These are phyloP conservation scores for Suillus decipiens DNA, from an alignment of 768 basidiomycete genomes.

Conservation along the genomic window DNA sequence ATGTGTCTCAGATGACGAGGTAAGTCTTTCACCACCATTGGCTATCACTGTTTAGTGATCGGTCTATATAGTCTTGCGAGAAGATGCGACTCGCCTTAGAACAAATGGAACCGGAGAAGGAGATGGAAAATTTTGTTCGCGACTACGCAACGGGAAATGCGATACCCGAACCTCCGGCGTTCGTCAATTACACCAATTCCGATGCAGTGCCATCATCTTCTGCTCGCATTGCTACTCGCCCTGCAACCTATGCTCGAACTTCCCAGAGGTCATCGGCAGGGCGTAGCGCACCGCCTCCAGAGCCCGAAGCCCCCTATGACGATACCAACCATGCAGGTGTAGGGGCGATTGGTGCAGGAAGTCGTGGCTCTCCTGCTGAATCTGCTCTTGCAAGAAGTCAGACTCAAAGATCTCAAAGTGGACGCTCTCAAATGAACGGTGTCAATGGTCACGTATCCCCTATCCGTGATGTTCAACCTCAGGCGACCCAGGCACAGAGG, in stretches of 20 bases:
- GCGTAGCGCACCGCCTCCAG: conserved; percentile 27
- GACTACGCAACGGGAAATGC: conserved; percentile 85
- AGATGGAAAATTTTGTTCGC: conserved; percentile 87
- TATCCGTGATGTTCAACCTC: conserved; percentile 20
- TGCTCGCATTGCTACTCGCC: conserved; percentile 55
- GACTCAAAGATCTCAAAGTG: conserved; percentile 30
- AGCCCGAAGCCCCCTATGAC: conserved; percentile 48
- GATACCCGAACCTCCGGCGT: conserved; percentile 86
- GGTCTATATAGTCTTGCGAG: conserved; percentile 82
- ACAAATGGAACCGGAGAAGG: conserved; percentile 82
- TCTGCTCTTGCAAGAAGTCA: conserved; percentile 30
- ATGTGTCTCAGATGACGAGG: conserved; percentile 95
- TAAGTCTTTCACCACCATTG: conserved; percentile 37
- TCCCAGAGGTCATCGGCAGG: conserved; percentile 36
- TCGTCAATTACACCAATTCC: conserved; percentile 77
- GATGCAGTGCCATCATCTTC: conserved; percentile 64
- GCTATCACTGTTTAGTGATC: not conserved
- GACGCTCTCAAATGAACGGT: conserved; percentile 34
- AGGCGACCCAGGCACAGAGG: conserved; percentile 25
- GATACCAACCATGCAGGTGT: conserved; percentile 64
- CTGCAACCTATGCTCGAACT: conserved; percentile 53
- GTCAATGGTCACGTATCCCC: conserved; percentile 33
- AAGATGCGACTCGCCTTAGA: conserved; percentile 83
- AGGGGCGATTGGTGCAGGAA: conserved; percentile 60
- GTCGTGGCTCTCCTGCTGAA: conserved; percentile 35